A percentile compares a stretch with the other conserved stretches of the same genome.
Evolutionary conservation across 2,329 filamentous ascomycete species (phyloP).

Genomic region (Epichloe coenophiala): DNA sequence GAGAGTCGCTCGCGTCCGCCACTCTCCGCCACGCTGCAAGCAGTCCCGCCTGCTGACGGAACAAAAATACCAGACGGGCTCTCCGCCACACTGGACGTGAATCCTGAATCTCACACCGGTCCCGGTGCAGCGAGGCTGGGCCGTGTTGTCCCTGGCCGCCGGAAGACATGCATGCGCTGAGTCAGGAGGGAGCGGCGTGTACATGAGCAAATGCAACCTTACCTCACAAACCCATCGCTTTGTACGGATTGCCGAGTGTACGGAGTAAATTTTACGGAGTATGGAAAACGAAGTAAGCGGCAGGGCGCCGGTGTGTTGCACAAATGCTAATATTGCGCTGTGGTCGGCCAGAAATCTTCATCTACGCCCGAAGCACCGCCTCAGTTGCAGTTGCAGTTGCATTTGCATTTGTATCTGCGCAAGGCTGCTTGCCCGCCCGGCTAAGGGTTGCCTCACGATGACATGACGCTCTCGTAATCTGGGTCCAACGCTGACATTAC

Average conservation of each 20-base stretch:
- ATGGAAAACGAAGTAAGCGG: neutral
- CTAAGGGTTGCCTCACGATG: neutral
- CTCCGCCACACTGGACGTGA: neutral
- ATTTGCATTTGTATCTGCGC: neutral
- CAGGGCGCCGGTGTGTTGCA: neutral
- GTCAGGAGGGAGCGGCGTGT: neutral
- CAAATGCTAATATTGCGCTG: neutral
- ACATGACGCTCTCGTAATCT: neutral
- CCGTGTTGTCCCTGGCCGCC: constrained; percentile 10
- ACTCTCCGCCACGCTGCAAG: constrained; percentile 3
- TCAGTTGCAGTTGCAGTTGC: neutral
- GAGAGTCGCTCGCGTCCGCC: constrained; percentile 1
- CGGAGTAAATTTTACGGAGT: too few relatives aligned
- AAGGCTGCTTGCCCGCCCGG: neutral
- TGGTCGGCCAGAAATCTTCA: neutral
- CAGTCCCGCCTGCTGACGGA: constrained; percentile 5
- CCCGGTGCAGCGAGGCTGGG: neutral
- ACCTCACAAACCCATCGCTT: neutral
- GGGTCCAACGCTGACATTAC: neutral
- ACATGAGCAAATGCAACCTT: neutral
- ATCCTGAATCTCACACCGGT: neutral
- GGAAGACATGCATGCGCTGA: constrained; percentile 7
- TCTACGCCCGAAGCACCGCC: neutral
- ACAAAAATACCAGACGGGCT: neutral
- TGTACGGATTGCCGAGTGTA: too few relatives aligned